Evolutionary conservation across 257 asterid genomes (phyloP).

Genomic region (Euphrasia confusa): DNA sequence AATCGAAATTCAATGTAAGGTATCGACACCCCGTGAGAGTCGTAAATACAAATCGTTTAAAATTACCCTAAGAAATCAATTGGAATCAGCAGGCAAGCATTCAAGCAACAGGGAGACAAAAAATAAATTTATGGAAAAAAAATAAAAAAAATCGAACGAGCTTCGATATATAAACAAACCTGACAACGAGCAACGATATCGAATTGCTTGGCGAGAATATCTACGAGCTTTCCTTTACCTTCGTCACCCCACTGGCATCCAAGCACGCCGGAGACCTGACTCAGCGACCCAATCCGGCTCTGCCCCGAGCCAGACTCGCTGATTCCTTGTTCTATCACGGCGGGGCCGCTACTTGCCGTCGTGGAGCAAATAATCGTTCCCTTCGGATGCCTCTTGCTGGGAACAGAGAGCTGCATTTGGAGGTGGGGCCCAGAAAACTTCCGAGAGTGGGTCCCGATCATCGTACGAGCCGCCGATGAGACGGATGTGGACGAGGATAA

Average conservation of each 20-base stretch:
- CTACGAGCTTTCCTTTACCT: conserved; percentile 95
- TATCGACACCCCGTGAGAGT: neutral
- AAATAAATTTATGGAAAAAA: neutral
- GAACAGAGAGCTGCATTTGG: conserved; percentile 25
- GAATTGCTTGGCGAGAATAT: conserved; percentile 79
- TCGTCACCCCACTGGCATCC: conserved; percentile 99
- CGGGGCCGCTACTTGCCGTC: conserved; percentile 31
- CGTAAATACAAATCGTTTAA: neutral
- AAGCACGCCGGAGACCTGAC: conserved; percentile 91
- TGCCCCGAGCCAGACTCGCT: conserved; percentile 26
- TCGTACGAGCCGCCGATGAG: conserved; percentile 29
- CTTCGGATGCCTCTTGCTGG: conserved; percentile 24
- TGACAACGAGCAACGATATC: conserved; percentile 97
- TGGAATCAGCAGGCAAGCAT: conserved; percentile 4
- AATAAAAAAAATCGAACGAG: neutral
- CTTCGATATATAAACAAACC: conserved; percentile 32
- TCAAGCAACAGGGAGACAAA: neutral
- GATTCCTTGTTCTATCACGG: conserved; percentile 30
- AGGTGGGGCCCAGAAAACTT: conserved; percentile 25
- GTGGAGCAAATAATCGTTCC: conserved; percentile 30
- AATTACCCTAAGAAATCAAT: neutral
- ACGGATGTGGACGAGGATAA: conserved; percentile 36
- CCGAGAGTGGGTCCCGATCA: conserved; percentile 20
- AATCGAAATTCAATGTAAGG: neutral
- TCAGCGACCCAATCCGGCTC: conserved; percentile 65